These are phyloP conservation scores for Globisporangium paroecandrum DNA, from an alignment of 352 stramenopile species.

Conservation along the genomic window DNA sequence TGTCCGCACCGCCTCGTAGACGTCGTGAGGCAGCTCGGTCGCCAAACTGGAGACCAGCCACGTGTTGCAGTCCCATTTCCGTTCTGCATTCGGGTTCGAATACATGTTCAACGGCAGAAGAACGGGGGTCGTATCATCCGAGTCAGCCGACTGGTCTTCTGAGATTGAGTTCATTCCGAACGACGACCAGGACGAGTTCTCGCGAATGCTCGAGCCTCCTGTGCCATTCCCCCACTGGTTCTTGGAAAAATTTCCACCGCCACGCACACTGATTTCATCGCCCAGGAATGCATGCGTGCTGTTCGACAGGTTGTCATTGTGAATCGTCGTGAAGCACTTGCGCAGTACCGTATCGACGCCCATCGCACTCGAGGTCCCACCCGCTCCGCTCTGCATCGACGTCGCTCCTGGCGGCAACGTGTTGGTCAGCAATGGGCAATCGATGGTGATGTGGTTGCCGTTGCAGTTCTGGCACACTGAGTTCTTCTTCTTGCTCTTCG, in stretches of 20 bases:
- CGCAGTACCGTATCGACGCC: conserved; percentile 72
- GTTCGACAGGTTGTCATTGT: conserved; percentile 84
- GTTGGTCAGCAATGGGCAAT: conserved; percentile 67
- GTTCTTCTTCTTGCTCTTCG: conserved; percentile 62
- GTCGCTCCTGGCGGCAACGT: conserved; percentile 27
- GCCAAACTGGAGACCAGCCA: conserved; percentile 68
- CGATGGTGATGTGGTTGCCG: conserved; percentile 79
- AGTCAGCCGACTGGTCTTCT: conserved; percentile 32
- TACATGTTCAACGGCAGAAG: conserved; percentile 32
- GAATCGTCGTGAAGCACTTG: conserved; percentile 84
- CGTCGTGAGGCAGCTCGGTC: conserved; percentile 57
- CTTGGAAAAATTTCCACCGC: conserved; percentile 51
- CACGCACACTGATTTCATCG: conserved; percentile 82
- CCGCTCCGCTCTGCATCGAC: conserved; percentile 1
- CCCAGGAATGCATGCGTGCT: conserved; percentile 82
- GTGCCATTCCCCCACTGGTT: conserved; percentile 25
- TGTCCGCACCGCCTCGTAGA: conserved; percentile 46
- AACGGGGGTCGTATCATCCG: conserved; percentile 50
- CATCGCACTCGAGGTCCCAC: conserved; percentile 7
- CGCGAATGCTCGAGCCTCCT: conserved; percentile 8
- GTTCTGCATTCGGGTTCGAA: conserved; percentile 17
- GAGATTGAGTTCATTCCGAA: conserved; percentile 76
- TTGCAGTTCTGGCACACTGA: conserved; percentile 75
- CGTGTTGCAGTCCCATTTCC: conserved; percentile 51
- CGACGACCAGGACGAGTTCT: conserved; percentile 35